Evolutionary conservation across 208 protist genomes (phyloP).

Genomic region (Porcisia deanei): DNA sequence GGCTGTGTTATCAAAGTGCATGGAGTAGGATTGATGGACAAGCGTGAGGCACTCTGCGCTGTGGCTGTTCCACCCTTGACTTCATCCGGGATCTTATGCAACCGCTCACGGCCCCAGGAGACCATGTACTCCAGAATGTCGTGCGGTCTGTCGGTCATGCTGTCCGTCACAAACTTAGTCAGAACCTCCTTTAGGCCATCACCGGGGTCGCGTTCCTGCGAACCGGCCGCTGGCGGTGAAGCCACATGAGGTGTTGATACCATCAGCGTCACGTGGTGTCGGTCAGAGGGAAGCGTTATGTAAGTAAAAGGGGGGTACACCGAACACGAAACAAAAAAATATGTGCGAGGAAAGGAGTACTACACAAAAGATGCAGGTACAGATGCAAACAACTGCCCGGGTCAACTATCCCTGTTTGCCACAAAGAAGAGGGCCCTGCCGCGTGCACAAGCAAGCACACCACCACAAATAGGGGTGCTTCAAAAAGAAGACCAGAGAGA

Average conservation of each 20-base stretch:
- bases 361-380: not conserved
- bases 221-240: not conserved
- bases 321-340: not conserved
- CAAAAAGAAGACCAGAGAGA: not conserved
- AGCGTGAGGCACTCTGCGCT: not conserved
- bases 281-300: not conserved
- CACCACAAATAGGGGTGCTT: not conserved
- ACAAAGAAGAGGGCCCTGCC: not conserved
- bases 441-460: not conserved
- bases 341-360: not conserved
- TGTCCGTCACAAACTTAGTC: conserved; percentile 30
- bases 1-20: not conserved
- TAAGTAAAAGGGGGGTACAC: not conserved
- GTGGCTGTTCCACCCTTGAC: too few species aligned
- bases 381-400: not conserved
- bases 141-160: conserved; percentile 36
- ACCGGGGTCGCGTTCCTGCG: not conserved
- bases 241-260: not conserved
- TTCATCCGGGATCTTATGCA: not conserved
- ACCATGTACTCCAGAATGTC: conserved; percentile 49
- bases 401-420: not conserved
- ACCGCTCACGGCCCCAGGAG: conserved; percentile 37
- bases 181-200: conserved; percentile 12
- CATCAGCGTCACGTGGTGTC: not conserved
- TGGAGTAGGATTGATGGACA: not conserved